Conservation (phyloP, 2,329 filamentous ascomycete genomes). For the Talaromyces sp. region DNA sequence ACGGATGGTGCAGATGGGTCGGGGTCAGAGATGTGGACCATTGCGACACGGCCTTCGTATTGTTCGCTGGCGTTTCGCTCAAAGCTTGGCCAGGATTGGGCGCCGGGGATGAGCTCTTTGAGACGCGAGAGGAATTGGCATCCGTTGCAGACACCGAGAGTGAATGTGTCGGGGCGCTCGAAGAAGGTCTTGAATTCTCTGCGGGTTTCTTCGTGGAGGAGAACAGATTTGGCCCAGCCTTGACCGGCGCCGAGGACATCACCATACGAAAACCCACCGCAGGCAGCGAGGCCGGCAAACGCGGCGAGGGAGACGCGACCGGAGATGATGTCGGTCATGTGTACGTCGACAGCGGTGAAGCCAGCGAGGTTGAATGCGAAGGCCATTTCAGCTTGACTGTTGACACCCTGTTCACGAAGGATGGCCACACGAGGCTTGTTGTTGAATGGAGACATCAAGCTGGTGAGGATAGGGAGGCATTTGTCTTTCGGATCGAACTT, state of each 20-base stretch:
- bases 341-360: slow-evolving; percentile 87
- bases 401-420: slow-evolving; percentile 91
- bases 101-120: slow-evolving; percentile 82
- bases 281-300: slow-evolving; percentile 88
- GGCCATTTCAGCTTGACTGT: slow-evolving; percentile 96
- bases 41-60: slow-evolving; percentile 83
- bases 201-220: slow-evolving; percentile 74
- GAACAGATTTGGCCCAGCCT: slow-evolving; percentile 92
- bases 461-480: slow-evolving; percentile 66
- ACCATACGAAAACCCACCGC: slow-evolving; percentile 94
- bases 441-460: slow-evolving; percentile 59
- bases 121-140: slow-evolving; percentile 90
- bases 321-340: slow-evolving; percentile 90
- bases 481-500: slow-evolving; percentile 77
- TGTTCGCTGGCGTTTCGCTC: slow-evolving; percentile 81
- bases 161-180: slow-evolving; percentile 81
- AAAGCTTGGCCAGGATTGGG: slow-evolving; percentile 78
- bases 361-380: slow-evolving; percentile 91
- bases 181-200: slow-evolving; percentile 84
- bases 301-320: slow-evolving; percentile 74
- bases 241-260: slow-evolving; percentile 91
- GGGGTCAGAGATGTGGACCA: slow-evolving; percentile 75
- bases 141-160: slow-evolving; percentile 93
- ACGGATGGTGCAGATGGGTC: slow-evolving; percentile 62
- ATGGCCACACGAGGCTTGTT: slow-evolving; percentile 79